Percentiles rank a stretch among this genome's conserved stretches.
Conservation (phyloP, 768 basidiomycete species). For the Omphalotus guepiniiformis region DNA sequence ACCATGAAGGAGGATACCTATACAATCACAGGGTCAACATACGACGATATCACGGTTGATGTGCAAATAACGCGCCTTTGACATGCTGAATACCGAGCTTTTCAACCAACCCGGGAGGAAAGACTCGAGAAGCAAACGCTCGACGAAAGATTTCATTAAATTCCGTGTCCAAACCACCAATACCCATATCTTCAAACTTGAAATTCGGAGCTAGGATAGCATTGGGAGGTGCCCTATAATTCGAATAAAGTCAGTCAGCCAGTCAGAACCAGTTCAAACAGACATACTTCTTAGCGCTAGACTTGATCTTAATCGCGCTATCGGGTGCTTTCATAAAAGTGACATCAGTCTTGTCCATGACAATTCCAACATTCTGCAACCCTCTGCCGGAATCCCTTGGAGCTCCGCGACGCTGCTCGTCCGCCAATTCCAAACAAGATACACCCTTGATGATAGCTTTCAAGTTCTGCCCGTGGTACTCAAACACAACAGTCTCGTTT, state of each 20-base stretch:
- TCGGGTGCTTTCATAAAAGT: slow-evolving; percentile 81
- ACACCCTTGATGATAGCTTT: slow-evolving; percentile 65
- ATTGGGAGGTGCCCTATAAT: slow-evolving; percentile 75
- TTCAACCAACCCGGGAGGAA: slow-evolving; percentile 93
- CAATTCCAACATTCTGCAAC: slow-evolving; percentile 53
- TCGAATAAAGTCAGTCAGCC: slow-evolving; percentile 3
- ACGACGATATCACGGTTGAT: neutral
- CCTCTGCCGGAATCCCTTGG: slow-evolving; percentile 21
- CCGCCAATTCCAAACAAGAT: slow-evolving; percentile 54
- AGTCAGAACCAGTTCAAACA: neutral
- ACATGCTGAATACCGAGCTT: slow-evolving; percentile 98
- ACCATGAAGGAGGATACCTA: slow-evolving; percentile 91
- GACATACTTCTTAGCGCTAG: slow-evolving; percentile 83
- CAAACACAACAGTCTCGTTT: slow-evolving; percentile 74
- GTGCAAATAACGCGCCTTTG: slow-evolving; percentile 60
- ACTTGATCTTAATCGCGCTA: slow-evolving; percentile 85
- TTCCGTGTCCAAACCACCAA: slow-evolving; percentile 93
- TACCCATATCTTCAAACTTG: slow-evolving; percentile 99
- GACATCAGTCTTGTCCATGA: slow-evolving; percentile 92
- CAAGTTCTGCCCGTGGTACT: slow-evolving; percentile 83
- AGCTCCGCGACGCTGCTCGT: slow-evolving; percentile 49
- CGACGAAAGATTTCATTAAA: slow-evolving; percentile 97
- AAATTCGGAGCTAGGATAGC: slow-evolving; percentile 97
- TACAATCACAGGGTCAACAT: neutral
- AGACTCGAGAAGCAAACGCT: slow-evolving; percentile 97